Evolutionary conservation across 768 basidiomycete species (phyloP).

Genomic region (Mycena olivaceomarginata): DNA sequence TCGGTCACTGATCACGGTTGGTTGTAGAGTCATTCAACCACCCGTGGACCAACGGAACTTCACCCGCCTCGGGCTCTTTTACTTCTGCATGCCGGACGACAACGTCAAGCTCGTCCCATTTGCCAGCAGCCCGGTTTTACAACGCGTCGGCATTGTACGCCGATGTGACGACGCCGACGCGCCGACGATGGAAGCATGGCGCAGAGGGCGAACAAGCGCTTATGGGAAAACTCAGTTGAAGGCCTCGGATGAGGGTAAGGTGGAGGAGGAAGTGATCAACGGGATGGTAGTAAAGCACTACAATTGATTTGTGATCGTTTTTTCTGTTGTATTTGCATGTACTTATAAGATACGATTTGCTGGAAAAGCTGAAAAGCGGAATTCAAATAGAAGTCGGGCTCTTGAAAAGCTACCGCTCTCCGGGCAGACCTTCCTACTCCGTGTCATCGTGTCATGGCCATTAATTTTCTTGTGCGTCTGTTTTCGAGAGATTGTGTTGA

Average conservation of each 20-base stretch:
- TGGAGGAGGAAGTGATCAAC: constrained; percentile 74
- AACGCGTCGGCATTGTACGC: constrained; percentile 62
- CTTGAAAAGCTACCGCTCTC: too few relatives aligned
- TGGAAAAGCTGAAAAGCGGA: too few relatives aligned
- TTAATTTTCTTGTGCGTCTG: too few relatives aligned
- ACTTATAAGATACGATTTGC: background rate
- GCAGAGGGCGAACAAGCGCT: constrained; percentile 68
- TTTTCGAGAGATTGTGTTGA: too few relatives aligned
- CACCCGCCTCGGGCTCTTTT: constrained; percentile 75
- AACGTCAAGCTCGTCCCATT: constrained; percentile 66
- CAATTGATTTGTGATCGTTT: constrained; percentile 56
- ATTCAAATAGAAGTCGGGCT: too few relatives aligned
- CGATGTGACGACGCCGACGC: constrained; percentile 62
- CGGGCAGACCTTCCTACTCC: too few relatives aligned
- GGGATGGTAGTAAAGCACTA: constrained; percentile 76
- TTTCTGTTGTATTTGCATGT: background rate
- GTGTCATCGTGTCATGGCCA: too few relatives aligned
- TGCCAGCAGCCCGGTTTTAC: constrained; percentile 68
- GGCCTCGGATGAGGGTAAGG: constrained; percentile 58
- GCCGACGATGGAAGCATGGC: constrained; percentile 73
- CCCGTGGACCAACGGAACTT: constrained; percentile 70
- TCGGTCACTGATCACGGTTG: too few relatives aligned
- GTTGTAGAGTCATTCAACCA: constrained; percentile 70
- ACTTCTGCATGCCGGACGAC: constrained; percentile 74
- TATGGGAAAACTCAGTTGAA: constrained; percentile 71